Conservation (phyloP, 129 eudicot genomes). For the Helichrysum umbraculigerum region DNA sequence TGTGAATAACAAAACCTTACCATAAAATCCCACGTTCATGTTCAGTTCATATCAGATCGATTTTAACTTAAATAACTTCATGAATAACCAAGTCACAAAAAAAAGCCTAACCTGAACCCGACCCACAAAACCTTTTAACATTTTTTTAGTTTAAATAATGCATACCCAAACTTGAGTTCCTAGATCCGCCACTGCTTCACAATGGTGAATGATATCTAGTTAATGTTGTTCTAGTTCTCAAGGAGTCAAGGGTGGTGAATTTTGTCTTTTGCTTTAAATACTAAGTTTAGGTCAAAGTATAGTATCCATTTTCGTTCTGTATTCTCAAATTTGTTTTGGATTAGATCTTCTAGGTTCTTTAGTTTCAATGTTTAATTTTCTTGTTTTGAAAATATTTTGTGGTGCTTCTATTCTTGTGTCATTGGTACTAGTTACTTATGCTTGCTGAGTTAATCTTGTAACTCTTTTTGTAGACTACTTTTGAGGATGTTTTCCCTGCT, state of each 20-base stretch:
- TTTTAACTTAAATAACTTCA: too few species aligned
- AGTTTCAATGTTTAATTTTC: constrained; percentile 8
- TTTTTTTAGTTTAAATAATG: too few species aligned
- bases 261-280: neutral
- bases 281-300: neutral
- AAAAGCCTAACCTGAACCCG: too few species aligned
- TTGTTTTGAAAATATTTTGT: neutral
- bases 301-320: neutral
- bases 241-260: constrained; percentile 1
- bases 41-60: too few species aligned
- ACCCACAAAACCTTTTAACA: too few species aligned
- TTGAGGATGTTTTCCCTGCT: constrained; percentile 92
- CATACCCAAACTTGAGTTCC: too few species aligned
- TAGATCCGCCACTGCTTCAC: too few species aligned
- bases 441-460: constrained; percentile 10
- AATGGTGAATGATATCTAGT: constrained; percentile 1
- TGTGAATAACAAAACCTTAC: too few species aligned
- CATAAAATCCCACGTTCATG: too few species aligned
- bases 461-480: constrained; percentile 63
- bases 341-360: neutral
- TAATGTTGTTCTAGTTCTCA: neutral
- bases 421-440: neutral
- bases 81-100: too few species aligned
- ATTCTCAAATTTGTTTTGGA: neutral
- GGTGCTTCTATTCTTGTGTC: constrained; percentile 3